Base-by-base conservation (phyloP, 805 yeast genomes). In the Candida ficus region DNA sequence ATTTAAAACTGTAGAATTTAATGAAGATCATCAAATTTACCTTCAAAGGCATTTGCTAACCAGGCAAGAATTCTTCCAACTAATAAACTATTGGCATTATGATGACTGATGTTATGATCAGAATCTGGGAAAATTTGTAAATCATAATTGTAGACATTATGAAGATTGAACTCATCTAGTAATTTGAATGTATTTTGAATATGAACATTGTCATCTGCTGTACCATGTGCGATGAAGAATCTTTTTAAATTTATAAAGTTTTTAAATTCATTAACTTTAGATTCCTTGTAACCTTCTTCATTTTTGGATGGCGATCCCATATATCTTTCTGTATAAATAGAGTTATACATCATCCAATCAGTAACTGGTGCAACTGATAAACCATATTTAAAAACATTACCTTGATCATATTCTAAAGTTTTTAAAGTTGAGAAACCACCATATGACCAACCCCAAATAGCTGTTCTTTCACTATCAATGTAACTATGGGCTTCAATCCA, bases 51-150 rank as follows among this genome's bases (percentile, higher is more conserved):
- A 48, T 71, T 66, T 35, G 58, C 53, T 50, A 83, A 51, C 98
- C 98, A 52, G 4, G 38, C 36, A 12, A 35, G 20, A 33, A 93
- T 61, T 58, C 83, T 80, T 50, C 80, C 85, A 58, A 75, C 86
- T 9, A 93, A 82, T 28, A 89, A 70, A 11, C 65, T 62, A 57
- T 79, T 76, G 4, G 95, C 96, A 58, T 88, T 87, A 62, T 93
- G 95, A 58, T 71, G 79, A 37, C 61, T 62, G 33, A 93, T 91
- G 35, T 81, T 71, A 60, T 93, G 99, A 56, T 90, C 91, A 19
- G 95, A 84, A 60, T 93, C 99, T 0, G 99, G 98, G 64, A 82
- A 93, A 12, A 89, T 73, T 50, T 81, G 89, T 66, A 89, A 70
- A 54, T 93, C 99, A 56, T 80, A 93, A 56, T 85, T 85, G 42